Evolutionary conservation across 257 asterid species (phyloP), one percentile per base, ranked within the genome.

Genomic region (Gentiana straminea): DNA sequence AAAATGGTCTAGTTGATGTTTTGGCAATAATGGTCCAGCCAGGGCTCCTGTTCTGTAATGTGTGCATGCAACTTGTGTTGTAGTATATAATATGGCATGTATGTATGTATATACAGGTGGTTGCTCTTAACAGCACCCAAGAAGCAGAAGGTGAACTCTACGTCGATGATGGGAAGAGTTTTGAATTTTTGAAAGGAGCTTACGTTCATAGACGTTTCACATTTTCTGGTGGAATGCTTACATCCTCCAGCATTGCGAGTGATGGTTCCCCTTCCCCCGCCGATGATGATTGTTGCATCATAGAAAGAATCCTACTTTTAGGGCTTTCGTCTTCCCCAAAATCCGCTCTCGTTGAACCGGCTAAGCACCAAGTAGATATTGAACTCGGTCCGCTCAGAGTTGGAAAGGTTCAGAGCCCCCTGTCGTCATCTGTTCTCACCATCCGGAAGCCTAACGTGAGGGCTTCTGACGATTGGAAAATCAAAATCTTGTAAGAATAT

Each of bases 61-160:
- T 41, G 4, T 24, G 37, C 39, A 5, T 63, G 13, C 36, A 24
- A 24, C 24, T 24, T 24, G 24, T 24, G 24, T 24, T 24, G 24
- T 24, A 24, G 24, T 24, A 24, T 24, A 24, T 24, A 24, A 24
- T 24, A 24, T 24, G 24, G 24, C 24, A 24, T 24, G 24, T 24
- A 24, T 24, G 24, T 24, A 24, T 63, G 46, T 41, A 41, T 39
- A 8, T 45, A 63, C 79, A 91, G 98, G 98, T 92, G 24, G 74
- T 92, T 46, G 86, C 98, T 36, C 84, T 92, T 13, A 85, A 92
- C 55, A 78, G 89, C 60, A 83, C 98, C 64, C 80, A 71, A 65
- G 88, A 78, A 55, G 97, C 98, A 46, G 97, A 79, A 75, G 98
- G 98, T 7, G 94, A 86, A 79, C 82, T 92, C 57, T 92, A 92